Evolutionary conservation across 768 basidiomycete genomes (phyloP).

Genomic region (Baorangia bicolor): DNA sequence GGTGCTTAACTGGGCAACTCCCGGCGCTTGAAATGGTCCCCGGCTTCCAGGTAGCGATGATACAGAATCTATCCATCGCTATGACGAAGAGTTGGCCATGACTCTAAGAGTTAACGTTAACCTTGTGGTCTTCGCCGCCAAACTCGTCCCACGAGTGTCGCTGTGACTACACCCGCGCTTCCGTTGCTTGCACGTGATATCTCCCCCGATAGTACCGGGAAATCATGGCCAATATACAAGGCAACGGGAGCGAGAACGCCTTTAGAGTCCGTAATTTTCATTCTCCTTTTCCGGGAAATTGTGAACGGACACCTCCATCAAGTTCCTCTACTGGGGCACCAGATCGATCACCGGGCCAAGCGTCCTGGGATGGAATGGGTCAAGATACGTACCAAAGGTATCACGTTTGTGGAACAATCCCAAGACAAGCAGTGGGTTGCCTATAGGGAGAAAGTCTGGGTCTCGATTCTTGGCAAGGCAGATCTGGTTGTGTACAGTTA

Average conservation of each 20-base stretch:
- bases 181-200: not conserved
- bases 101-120: not conserved
- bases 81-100: not conserved
- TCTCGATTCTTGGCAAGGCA: not conserved
- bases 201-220: not conserved
- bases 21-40: not conserved
- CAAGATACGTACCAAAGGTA: not conserved
- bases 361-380: not conserved
- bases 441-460: not conserved
- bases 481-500: not conserved
- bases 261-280: not conserved
- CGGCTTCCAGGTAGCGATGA: not conserved
- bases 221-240: not conserved
- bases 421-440: not conserved
- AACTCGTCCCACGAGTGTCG: not conserved
- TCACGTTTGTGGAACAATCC: not conserved
- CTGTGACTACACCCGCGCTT: not conserved
- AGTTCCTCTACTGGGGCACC: not conserved
- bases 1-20: not conserved
- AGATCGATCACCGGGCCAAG: not conserved
- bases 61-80: not conserved
- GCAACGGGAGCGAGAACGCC: not conserved
- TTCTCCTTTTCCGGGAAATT: not conserved
- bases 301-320: not conserved
- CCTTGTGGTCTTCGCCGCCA: not conserved